phyloP scores from a whole-genome alignment of 1,284 basidiomycete species.

The Cerrena zonata region DNA sequence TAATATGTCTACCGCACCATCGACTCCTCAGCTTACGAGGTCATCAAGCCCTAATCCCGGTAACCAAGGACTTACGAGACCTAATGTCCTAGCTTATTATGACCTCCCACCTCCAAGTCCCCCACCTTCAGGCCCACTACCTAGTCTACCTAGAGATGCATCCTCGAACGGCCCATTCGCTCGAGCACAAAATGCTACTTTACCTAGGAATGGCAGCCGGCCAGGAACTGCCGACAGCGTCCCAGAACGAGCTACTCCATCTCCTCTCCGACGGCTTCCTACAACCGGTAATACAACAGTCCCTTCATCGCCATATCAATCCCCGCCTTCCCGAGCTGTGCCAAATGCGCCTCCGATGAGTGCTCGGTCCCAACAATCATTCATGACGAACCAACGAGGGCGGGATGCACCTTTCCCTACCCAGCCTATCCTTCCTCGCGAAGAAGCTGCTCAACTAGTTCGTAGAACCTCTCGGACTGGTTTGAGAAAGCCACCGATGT shows the following conservation, averaged over 20 bases:
- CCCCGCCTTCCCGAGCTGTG: conserved; percentile 10
- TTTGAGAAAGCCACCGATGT: neutral
- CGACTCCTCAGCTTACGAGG: neutral
- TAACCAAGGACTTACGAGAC: conserved; percentile 13
- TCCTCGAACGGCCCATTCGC: neutral
- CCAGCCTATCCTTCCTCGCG: conserved; percentile 29
- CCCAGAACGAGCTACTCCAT: neutral
- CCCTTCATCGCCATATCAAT: neutral
- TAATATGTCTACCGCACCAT: neutral
- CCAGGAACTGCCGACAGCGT: too few relatives aligned
- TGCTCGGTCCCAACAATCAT: conserved; percentile 10
- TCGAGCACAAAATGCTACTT: conserved; percentile 1
- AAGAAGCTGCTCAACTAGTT: conserved; percentile 21
- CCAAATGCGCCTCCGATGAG: conserved; percentile 12
- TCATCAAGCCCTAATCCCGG: conserved; percentile 10
- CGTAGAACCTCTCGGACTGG: conserved; percentile 15
- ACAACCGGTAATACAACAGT: neutral
- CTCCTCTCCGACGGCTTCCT: neutral
- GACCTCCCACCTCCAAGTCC: conserved; percentile 54
- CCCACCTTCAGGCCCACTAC: conserved; percentile 44
- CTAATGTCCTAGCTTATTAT: conserved; percentile 37
- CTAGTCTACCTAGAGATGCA: conserved; percentile 31
- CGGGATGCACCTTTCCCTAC: conserved; percentile 47
- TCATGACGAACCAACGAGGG: conserved; percentile 36
- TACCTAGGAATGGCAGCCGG: neutral